Evolutionary conservation across 225 moss, liverwort and hornwort genomes (phyloP).

Genomic region (Straminergon stramineum): DNA sequence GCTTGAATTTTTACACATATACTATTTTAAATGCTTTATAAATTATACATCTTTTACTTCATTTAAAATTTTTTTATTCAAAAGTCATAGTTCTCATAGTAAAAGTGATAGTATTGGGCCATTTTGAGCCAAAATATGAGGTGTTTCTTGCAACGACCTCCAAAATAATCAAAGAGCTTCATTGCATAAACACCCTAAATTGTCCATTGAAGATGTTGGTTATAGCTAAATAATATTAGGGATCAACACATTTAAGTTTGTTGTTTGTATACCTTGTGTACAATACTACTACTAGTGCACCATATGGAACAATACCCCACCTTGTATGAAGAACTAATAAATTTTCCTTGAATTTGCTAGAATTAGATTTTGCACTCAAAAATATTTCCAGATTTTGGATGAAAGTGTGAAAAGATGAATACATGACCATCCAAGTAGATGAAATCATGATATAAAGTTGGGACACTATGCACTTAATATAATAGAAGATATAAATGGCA

Average conservation of each 20-base stretch:
- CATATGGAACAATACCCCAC: not conserved
- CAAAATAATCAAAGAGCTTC: not conserved
- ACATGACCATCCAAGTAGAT: not conserved
- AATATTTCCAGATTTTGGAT: not conserved
- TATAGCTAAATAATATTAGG: not conserved
- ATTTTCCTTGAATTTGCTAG: not conserved
- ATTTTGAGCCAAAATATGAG: no score
- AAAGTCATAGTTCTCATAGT: no score
- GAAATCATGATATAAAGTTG: not conserved
- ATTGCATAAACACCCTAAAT: rapidly evolving
- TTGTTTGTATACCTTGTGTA: no score
- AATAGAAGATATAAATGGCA: not conserved
- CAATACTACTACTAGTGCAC: not conserved
- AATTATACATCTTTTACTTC: no score
- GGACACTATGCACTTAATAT: not conserved
- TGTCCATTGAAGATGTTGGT: not conserved
- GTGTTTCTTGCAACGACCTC: no score
- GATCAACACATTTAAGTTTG: not conserved
- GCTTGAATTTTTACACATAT: no score
- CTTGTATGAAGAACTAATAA: not conserved
- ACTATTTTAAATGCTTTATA: no score
- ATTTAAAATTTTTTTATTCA: no score
- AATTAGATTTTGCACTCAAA: not conserved
- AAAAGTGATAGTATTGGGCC: no score
- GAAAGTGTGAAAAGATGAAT: not conserved